Conservation (phyloP, 202 grass and related monocot species). For the Tripidium arundinaceum region DNA sequence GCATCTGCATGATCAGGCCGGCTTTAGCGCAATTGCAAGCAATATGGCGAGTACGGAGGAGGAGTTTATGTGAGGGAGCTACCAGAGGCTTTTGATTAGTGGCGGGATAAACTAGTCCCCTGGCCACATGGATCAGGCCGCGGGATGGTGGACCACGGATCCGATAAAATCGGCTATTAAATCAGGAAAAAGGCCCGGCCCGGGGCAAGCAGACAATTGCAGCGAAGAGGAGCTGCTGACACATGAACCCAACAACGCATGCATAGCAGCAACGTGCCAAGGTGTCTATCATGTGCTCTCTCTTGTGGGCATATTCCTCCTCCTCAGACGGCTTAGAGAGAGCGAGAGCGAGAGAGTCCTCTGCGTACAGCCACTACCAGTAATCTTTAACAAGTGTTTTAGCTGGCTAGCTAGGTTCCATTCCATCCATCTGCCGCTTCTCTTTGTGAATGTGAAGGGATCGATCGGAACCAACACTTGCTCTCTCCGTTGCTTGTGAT, state of each 20-base stretch:
- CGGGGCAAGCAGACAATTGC: not conserved
- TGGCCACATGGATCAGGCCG: constrained; percentile 29
- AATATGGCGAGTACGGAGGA: not conserved
- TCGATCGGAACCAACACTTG: too few relatives aligned
- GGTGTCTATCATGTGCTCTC: constrained; percentile 39
- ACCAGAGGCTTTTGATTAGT: not conserved
- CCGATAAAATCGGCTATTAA: constrained; percentile 43
- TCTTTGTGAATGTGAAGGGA: too few relatives aligned
- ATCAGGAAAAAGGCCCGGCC: constrained; percentile 35
- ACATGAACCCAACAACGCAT: not conserved
- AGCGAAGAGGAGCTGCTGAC: not conserved
- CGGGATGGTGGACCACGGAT: not conserved
- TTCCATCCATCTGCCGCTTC: too few relatives aligned
- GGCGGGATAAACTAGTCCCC: constrained; percentile 14
- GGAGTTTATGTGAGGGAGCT: not conserved
- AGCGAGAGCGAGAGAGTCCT: too few relatives aligned
- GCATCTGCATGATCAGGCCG: constrained; percentile 17
- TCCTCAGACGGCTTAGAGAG: too few relatives aligned
- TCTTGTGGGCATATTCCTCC: constrained; percentile 36
- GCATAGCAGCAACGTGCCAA: constrained; percentile 31
- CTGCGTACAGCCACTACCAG: too few relatives aligned
- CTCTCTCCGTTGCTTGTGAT: not conserved
- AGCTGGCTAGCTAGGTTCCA: not conserved
- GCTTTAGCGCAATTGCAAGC: not conserved
- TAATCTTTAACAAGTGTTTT: too few relatives aligned